Percentiles rank a stretch among this genome's conserved stretches.
These are phyloP conservation scores for Proliferodiscus dingleyae DNA, from an alignment of 2,329 filamentous ascomycete genomes.

Conservation along the genomic window DNA sequence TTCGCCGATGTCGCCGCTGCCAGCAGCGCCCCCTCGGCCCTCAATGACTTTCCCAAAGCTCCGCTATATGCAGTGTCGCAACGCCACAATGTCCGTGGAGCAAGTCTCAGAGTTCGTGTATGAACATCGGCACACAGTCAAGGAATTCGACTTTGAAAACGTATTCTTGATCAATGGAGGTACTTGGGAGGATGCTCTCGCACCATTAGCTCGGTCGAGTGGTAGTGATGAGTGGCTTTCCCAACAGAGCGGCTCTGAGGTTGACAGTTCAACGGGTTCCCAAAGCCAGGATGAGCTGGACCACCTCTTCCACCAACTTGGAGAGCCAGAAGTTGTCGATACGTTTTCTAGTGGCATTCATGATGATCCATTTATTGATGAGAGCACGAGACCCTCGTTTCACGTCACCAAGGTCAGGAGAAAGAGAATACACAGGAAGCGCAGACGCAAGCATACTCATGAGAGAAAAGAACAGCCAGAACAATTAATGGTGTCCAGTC, in stretches of 20 bases:
- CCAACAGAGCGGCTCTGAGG: slow-evolving; percentile 33
- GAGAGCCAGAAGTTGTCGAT: slow-evolving; percentile 23
- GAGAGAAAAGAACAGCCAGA: slow-evolving; percentile 27
- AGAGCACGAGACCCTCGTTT: slow-evolving; percentile 11
- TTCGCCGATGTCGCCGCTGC: slow-evolving; percentile 58
- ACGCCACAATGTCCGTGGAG: slow-evolving; percentile 63
- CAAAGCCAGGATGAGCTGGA: slow-evolving; percentile 23
- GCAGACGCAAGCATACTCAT: slow-evolving; percentile 33
- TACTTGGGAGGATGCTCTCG: slow-evolving; percentile 78
- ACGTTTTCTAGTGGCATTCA: slow-evolving; percentile 3
- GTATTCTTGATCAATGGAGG: slow-evolving; percentile 63
- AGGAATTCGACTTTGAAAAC: slow-evolving; percentile 76
- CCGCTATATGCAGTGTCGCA: slow-evolving; percentile 65
- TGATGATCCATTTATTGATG: slow-evolving; percentile 7
- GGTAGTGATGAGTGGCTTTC: slow-evolving; percentile 35
- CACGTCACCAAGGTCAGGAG: slow-evolving; percentile 46
- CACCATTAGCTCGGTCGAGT: slow-evolving; percentile 53
- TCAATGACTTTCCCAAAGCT: slow-evolving; percentile 64
- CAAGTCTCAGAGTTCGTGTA: slow-evolving; percentile 68
- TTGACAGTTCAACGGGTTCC: slow-evolving; percentile 18
- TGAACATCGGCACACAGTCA: slow-evolving; percentile 61
- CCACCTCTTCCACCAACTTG: slow-evolving; percentile 17
- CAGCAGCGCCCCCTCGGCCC: slow-evolving; percentile 45
- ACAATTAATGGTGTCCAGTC: slow-evolving; percentile 18
- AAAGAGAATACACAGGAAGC: slow-evolving; percentile 33